Evolutionary conservation across 345 rosid species (phyloP), one percentile per base, ranked within the genome.

Genomic region (Hibiscus trionum): DNA sequence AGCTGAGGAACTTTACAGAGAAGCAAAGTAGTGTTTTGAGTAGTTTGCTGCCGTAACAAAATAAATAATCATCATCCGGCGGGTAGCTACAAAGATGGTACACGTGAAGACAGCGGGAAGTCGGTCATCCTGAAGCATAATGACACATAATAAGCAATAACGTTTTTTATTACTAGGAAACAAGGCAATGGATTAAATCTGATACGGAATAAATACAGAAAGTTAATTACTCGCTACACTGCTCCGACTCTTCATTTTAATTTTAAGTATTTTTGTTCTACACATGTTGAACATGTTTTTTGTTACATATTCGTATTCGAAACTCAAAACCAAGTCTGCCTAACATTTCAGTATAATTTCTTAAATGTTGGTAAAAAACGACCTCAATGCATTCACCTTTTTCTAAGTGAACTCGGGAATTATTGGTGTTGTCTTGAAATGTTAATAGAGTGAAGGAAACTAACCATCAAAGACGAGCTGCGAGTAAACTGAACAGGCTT

Each of bases 391-490:
- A 31, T 29, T 31, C 65, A 31, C 35, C 24, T 2, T 26, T 52
- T 52, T 59, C 62, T 12, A 26, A 59, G 15, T 59, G 11, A 39
- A 6, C 33, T 11, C 5, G 2, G 65, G 3, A 33, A 61, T 31
- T 61, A 61, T 61, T 6, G 24, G 1, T 61, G 17, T 61, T 31
- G 8, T 31, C 44, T 19, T 59, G 62, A 27, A 59, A 59, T 12
- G 35, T 59, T 27, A 59, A 58, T 58, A 59, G 35, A 59, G 62
- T 27, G 37, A 27, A 59, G 62, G 58, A 31, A 29, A 73, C 76
- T 46, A 37, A 73, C 76, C 76, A 64, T 63, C 42, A 9, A 49
- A 19, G 52, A 29, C 19, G 60, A 63, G 67, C 69, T 42, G 35
- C 21, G 17, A 21, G 73, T 47, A 12, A 8, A 39, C 68, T 52